A percentile compares a stretch with the other conserved stretches of the same genome.
Conservation (phyloP, 306 rosid genomes). For the Fragaria vesca region DNA sequence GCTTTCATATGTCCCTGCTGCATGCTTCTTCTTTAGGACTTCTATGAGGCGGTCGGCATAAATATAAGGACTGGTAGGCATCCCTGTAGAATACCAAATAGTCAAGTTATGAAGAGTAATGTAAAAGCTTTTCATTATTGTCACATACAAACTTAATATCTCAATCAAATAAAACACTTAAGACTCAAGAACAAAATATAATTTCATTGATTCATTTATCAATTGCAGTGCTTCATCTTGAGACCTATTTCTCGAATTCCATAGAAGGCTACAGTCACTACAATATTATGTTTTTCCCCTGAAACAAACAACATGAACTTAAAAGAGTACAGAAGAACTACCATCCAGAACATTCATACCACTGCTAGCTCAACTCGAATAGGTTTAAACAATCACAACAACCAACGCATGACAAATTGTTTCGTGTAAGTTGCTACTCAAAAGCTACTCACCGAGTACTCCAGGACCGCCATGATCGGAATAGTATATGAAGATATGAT, state of each 20-base stretch:
- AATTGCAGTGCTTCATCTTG: background rate
- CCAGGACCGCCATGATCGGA: conserved; percentile 98
- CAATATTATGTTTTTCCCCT: background rate
- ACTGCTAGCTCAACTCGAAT: background rate
- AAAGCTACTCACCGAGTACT: conserved; percentile 67
- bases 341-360: background rate
- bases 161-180: background rate
- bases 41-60: conserved; percentile 65
- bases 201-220: background rate
- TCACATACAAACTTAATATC: background rate
- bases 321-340: background rate
- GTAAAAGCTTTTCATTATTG: background rate
- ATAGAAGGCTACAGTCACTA: background rate
- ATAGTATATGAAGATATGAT: conserved; percentile 82
- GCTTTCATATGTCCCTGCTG: conserved; percentile 74
- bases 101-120: background rate
- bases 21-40: conserved; percentile 74
- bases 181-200: background rate
- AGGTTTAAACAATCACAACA: background rate
- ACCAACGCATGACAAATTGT: background rate
- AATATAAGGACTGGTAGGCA: conserved; percentile 72
- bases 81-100: conserved; percentile 42
- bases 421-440: background rate
- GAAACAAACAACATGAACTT: background rate
- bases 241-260: background rate